Percentiles rank a stretch among this genome's conserved stretches.
These are phyloP conservation scores for Prunus kanzakura DNA, from an alignment of 306 rosid genomes.

Conservation along the genomic window DNA sequence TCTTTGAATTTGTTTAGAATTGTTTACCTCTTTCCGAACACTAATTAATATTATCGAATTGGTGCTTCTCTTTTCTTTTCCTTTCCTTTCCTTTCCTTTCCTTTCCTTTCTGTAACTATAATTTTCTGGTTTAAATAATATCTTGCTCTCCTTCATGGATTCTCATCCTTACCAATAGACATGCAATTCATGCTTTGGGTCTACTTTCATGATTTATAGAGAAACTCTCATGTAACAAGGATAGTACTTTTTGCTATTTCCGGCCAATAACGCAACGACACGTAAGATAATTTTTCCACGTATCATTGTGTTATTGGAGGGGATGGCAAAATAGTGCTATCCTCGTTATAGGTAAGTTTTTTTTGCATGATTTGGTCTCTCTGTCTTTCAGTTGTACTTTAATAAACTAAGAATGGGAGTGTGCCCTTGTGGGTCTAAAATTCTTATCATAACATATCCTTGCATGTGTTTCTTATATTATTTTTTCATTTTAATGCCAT, in stretches of 20 bases:
- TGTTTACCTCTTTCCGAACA: neutral
- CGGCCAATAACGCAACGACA: fast-evolving
- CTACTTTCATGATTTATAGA: too few species aligned
- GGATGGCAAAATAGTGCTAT: too few species aligned
- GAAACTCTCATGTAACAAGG: too few species aligned
- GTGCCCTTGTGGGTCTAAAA: neutral
- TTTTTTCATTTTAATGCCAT: neutral
- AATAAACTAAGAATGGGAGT: too few species aligned
- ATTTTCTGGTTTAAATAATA: too few species aligned
- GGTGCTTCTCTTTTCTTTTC: neutral
- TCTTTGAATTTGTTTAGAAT: neutral
- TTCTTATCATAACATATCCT: neutral
- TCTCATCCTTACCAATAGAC: neutral
- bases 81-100: neutral
- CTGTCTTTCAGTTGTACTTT: neutral
- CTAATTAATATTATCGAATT: neutral
- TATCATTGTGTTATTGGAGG: too few species aligned
- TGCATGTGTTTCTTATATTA: neutral
- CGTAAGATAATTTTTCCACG: too few species aligned
- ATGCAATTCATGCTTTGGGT: neutral
- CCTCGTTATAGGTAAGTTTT: too few species aligned
- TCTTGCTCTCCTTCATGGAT: too few species aligned
- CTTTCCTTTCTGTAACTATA: neutral
- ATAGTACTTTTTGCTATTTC: too few species aligned
- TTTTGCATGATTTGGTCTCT: neutral